Evolutionary conservation across 345 rosid genomes (phyloP).

Genomic region (Aethionema arabicum): DNA sequence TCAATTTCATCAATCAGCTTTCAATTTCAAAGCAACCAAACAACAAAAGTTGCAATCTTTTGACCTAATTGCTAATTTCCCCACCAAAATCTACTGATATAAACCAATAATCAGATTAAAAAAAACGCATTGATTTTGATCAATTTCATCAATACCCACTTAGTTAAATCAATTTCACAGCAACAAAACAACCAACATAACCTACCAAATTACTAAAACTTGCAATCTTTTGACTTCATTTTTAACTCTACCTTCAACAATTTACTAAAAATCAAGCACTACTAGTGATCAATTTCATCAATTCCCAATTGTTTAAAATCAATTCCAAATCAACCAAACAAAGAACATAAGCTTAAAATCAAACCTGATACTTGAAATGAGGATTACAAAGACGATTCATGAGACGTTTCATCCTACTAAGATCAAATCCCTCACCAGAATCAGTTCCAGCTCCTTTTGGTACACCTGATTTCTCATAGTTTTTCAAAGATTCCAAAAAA

Average conservation of each 20-base stretch:
- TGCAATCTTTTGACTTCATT: too few species aligned
- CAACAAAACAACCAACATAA: too few species aligned
- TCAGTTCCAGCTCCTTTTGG: conserved; percentile 90
- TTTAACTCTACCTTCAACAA: too few species aligned
- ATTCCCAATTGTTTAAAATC: not conserved
- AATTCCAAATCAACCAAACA: not conserved
- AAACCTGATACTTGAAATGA: conserved; percentile 68
- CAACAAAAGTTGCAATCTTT: too few species aligned
- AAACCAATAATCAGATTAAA: not conserved
- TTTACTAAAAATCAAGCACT: not conserved
- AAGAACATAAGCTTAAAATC: conserved; percentile 3
- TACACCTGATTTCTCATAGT: conserved; percentile 81
- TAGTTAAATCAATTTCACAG: too few species aligned
- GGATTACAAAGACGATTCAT: conserved; percentile 78
- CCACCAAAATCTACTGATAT: too few species aligned
- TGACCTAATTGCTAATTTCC: too few species aligned
- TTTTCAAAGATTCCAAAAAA: conserved; percentile 74
- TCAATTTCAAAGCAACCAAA: too few species aligned
- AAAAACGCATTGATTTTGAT: not conserved
- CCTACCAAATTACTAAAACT: too few species aligned
- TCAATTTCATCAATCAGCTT: too few species aligned
- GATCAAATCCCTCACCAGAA: conserved; percentile 81
- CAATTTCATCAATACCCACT: not conserved
- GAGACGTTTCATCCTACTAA: conserved; percentile 74
- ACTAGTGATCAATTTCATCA: not conserved